These are phyloP conservation scores for Beta lomatogona DNA, from an alignment of 179 eudicot species.

Conservation along the genomic window DNA sequence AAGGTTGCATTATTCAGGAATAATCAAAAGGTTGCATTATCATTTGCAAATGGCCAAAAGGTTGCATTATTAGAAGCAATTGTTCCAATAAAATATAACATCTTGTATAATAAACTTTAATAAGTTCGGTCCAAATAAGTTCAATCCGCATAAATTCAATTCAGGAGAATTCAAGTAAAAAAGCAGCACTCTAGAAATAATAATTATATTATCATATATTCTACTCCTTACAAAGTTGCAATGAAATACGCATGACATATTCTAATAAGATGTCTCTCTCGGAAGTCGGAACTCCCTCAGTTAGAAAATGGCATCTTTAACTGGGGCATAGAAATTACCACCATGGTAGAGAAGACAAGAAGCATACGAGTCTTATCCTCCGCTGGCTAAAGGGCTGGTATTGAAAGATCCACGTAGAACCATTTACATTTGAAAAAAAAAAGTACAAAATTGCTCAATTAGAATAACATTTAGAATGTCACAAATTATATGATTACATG, in stretches of 20 bases:
- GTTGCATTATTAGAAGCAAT: too few species aligned
- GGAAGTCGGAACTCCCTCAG: background rate
- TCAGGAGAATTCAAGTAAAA: too few species aligned
- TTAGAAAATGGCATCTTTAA: background rate
- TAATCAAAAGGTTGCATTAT: too few species aligned
- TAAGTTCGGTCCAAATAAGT: too few species aligned
- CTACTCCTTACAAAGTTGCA: too few species aligned
- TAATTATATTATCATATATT: too few species aligned
- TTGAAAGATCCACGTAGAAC: background rate
- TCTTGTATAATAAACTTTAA: too few species aligned
- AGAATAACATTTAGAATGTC: constrained; percentile 17
- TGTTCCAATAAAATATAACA: too few species aligned
- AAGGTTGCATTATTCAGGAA: too few species aligned
- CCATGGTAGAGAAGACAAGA: background rate
- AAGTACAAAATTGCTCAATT: constrained; percentile 9
- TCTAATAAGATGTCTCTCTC: background rate
- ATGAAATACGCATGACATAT: background rate
- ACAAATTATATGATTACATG: constrained; percentile 28
- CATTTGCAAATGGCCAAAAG: too few species aligned
- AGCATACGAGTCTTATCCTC: background rate
- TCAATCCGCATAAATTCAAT: too few species aligned
- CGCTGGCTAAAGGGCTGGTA: background rate
- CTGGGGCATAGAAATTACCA: background rate
- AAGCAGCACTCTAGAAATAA: too few species aligned
- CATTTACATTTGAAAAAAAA: background rate